These are phyloP conservation scores for Kodamaea anthophila DNA, from an alignment of 1,139 yeast genomes.

Conservation along the genomic window DNA sequence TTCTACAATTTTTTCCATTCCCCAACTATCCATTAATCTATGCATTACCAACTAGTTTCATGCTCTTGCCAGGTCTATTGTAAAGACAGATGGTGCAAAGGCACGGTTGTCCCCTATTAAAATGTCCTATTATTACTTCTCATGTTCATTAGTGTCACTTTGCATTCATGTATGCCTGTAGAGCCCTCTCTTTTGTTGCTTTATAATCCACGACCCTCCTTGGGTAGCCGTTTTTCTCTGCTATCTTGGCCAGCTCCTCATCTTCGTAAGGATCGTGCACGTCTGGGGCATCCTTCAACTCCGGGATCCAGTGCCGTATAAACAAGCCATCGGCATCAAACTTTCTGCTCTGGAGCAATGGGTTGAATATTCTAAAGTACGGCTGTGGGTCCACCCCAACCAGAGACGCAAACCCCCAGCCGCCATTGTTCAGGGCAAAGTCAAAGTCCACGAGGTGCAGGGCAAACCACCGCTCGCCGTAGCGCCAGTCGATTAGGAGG, in stretches of 20 bases:
- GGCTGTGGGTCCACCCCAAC: conserved; percentile 53
- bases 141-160: too few species aligned
- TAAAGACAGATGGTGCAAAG: too few species aligned
- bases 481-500: conserved; percentile 48
- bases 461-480: conserved; percentile 48
- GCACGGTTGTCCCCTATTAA: too few species aligned
- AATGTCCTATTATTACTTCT: too few species aligned
- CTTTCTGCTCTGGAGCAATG: conserved; percentile 43
- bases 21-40: too few species aligned
- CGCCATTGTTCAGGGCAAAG: conserved; percentile 49
- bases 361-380: conserved; percentile 50
- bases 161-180: conserved; percentile 32
- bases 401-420: conserved; percentile 52
- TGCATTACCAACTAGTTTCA: too few species aligned
- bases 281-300: conserved; percentile 26
- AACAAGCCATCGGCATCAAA: conserved; percentile 43
- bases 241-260: conserved; percentile 9
- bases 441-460: conserved; percentile 47
- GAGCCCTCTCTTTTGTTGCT: conserved; percentile 29
- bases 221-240: conserved; percentile 31
- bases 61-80: too few species aligned
- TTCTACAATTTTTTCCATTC: too few species aligned
- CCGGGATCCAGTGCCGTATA: conserved; percentile 47
- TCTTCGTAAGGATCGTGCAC: conserved; percentile 34
- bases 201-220: conserved; percentile 37